phyloP scores from a whole-genome alignment of 2,329 filamentous ascomycete species.

The Claviceps digitariae region DNA sequence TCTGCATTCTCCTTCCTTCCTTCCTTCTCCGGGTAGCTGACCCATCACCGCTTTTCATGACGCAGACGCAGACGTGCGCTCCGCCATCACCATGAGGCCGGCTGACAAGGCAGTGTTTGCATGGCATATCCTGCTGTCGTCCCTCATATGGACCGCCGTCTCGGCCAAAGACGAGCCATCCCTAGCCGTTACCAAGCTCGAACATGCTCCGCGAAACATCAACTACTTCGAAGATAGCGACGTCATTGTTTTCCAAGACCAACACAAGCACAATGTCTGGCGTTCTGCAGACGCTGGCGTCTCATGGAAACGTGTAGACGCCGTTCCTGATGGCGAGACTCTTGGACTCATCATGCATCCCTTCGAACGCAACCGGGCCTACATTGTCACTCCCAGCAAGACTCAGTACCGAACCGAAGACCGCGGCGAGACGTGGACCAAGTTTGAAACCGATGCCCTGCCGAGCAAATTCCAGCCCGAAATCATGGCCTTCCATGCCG shows the following conservation, averaged over 20 bases:
- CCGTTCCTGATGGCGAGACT: conserved; percentile 49
- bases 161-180: conserved; percentile 51
- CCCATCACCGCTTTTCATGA: conserved; percentile 25
- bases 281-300: conserved; percentile 71
- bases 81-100: conserved; percentile 40
- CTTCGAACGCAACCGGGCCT: conserved; percentile 65
- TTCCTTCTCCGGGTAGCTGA: not conserved
- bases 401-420: conserved; percentile 77
- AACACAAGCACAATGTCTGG: conserved; percentile 49
- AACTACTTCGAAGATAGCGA: conserved; percentile 90
- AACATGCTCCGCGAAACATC: conserved; percentile 52
- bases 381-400: conserved; percentile 55
- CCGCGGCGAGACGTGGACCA: conserved; percentile 65
- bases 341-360: conserved; percentile 60
- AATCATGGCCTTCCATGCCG: conserved; percentile 65
- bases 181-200: conserved; percentile 52
- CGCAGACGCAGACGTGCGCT: conserved; percentile 20
- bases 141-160: conserved; percentile 25
- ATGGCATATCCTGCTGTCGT: conserved; percentile 38
- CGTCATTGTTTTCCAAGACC: conserved; percentile 62
- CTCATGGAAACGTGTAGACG: conserved; percentile 55
- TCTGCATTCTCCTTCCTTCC: not conserved
- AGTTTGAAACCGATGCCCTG: conserved; percentile 51
- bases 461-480: conserved; percentile 38
- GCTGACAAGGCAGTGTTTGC: conserved; percentile 33